Evolutionary conservation across 768 basidiomycete genomes (phyloP), one percentile per base, ranked within the genome.

Genomic region (Mycena rosella): DNA sequence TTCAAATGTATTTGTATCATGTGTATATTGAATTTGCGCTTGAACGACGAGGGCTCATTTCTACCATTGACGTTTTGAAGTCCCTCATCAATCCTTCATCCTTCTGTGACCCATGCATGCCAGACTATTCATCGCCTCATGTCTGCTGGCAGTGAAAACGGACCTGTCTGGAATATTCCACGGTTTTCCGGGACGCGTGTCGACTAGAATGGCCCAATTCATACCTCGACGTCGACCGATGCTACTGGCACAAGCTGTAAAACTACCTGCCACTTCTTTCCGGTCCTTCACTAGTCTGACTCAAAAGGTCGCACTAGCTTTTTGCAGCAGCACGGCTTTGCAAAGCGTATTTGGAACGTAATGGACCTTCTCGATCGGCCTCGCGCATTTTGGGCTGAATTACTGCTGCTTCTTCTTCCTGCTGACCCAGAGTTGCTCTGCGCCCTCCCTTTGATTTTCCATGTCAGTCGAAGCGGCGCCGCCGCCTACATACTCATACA

Each of bases 1-100:
- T n/a, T 20, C 20, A 55, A 62, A 62, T 71, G 69, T 71, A 71
- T 64, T 62, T 65, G 63, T 71, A 71, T 65, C 30, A 18, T n/a
- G 40, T 65, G 58, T 65, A 61, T 36, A n/a, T 56, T 36, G 29
- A 27, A 44, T 5, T 42, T 11, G 4, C 10, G 10, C 24, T 22
- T 59, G 26, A 29, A 18, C 38, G 11, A 47, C 32, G 34, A 54
- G 20, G 10, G 2, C 24, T 26, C 26, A 13, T 11, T 57, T 22
- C 4, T n/a, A n/a, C n/a, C n/a, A n/a, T n/a, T n/a, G n/a, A n/a
- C n/a, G 13, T 30, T n/a, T 34, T 20, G 2, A 34, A 52, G 51
- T 34, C 32, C 11, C 32, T n/a, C n/a, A n/a, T n/a, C n/a, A n/a
- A n/a, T n/a, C n/a, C n/a, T 11, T 5, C 32, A 5, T 34, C 6